Evolutionary conservation across 2,329 filamentous ascomycete genomes (phyloP), one percentile per base, ranked within the genome.

Genomic region (Beauveria pseudobassiana): DNA sequence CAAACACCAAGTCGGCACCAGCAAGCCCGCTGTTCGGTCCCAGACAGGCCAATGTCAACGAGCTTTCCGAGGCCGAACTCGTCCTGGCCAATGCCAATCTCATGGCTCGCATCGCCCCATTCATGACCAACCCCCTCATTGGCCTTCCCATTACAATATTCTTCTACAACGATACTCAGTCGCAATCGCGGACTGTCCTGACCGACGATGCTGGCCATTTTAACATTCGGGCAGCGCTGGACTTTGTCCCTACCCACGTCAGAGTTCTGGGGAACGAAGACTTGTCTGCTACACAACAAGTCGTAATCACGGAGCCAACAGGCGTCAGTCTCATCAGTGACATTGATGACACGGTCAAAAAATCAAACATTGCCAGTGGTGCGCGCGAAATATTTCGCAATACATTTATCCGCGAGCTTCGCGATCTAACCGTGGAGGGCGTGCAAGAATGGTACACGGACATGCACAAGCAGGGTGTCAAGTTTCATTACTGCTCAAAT

Each of bases 401-500:
- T 72, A 95, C 92, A 0, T 99, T 99, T 71, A 88, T 97, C 59
- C 87, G 93, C 10, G 91, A 97, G 50, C 78, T 98, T 1, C 80
- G 77, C 3, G 91, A 93, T 63, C 80, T 98, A 51, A 91, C 87
- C 0, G 86, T 99, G 24, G 88, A 92, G 18, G 95, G 95, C 2
- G 93, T 98, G 22, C 84, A 81, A 62, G 91, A 96, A 64, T 98
- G 95, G 93, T 99, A 98, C 71, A 85, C 80, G 42, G 80, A 80
- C 22, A 81, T 99, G 75, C 82, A 89, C 45, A 80, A 86, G 22
- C 85, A 93, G 77, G 92, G 93, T 20, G 93, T 98, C 26, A 85
- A 87, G 68, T 83, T 99, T 58, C 96, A 99, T 72, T 99, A 99
- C 73, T 96, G 96, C 66, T 99, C 95, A n/a, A 99, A 99, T 74